These are phyloP conservation scores for Aspergillus japonicus DNA, from an alignment of 2,329 filamentous ascomycete species.

Conservation along the genomic window DNA sequence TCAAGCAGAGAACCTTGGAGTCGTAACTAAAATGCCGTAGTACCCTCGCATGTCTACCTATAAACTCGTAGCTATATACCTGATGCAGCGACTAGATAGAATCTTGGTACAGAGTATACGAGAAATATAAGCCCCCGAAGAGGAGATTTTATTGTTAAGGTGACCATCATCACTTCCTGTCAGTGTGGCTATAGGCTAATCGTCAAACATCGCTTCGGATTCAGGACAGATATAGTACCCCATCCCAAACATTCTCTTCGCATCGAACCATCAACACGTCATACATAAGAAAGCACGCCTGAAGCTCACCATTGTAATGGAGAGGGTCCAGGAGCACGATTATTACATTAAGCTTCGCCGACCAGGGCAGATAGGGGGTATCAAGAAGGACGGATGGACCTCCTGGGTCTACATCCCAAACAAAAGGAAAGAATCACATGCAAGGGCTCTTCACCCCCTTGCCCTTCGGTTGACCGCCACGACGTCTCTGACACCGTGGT, in stretches of 20 bases:
- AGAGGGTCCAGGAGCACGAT: background rate
- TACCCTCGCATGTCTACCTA: too few species aligned
- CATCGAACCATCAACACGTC: background rate
- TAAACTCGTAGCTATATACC: too few species aligned
- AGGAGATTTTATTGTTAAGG: background rate
- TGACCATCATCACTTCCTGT: background rate
- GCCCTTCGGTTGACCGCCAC: background rate
- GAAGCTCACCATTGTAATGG: background rate
- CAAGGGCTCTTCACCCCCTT: slow-evolving; percentile 6
- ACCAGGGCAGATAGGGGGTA: background rate
- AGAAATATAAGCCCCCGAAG: background rate
- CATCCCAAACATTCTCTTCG: too few species aligned
- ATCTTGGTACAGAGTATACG: background rate
- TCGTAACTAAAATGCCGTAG: too few species aligned
- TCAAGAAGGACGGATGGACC: background rate
- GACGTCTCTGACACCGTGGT: slow-evolving; percentile 31
- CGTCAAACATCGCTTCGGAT: background rate
- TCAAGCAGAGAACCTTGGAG: too few species aligned
- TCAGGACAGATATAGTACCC: too few species aligned
- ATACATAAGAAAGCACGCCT: background rate
- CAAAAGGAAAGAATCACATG: slow-evolving; percentile 2
- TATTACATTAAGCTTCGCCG: slow-evolving; percentile 18
- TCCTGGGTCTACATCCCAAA: background rate
- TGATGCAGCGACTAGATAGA: background rate
- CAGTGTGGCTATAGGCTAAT: background rate